These are phyloP conservation scores for Margaritispora aquatica DNA, from an alignment of 495 filamentous ascomycete genomes.

Conservation along the genomic window DNA sequence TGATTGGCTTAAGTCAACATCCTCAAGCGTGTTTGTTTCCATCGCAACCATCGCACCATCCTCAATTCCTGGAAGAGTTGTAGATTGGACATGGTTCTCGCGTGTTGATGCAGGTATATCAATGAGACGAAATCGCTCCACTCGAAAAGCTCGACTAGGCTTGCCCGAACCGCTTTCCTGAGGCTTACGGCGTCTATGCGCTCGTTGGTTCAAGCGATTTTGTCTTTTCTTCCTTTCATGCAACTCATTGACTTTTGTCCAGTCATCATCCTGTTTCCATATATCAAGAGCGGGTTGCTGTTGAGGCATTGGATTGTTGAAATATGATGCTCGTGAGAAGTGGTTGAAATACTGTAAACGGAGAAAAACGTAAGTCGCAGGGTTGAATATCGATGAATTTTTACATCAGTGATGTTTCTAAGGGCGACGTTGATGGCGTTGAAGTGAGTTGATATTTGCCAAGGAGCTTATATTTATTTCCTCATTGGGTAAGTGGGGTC, in stretches of 20 bases:
- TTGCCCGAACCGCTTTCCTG: background rate
- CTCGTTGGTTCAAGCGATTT: constrained; percentile 15
- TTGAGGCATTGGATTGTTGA: background rate
- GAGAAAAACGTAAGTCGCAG: background rate
- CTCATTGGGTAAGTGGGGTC: background rate
- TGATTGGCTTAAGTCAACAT: no score
- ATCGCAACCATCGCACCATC: no score
- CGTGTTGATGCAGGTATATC: background rate
- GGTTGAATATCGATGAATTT: background rate
- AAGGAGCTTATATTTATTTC: background rate
- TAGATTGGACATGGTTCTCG: background rate
- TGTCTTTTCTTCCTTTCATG: constrained; percentile 8
- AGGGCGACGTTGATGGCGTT: background rate
- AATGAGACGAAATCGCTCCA: background rate
- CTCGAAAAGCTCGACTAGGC: background rate
- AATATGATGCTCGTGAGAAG: background rate
- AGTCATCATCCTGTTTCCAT: background rate
- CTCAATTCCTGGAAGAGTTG: background rate
- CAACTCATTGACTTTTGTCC: background rate
- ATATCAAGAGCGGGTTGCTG: background rate
- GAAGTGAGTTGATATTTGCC: no score
- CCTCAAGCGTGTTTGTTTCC: no score
- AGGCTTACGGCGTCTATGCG: background rate
- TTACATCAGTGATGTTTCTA: background rate
- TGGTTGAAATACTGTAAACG: background rate